Conservation (phyloP, 2,329 filamentous ascomycete genomes). For the Venturia carpophila region DNA sequence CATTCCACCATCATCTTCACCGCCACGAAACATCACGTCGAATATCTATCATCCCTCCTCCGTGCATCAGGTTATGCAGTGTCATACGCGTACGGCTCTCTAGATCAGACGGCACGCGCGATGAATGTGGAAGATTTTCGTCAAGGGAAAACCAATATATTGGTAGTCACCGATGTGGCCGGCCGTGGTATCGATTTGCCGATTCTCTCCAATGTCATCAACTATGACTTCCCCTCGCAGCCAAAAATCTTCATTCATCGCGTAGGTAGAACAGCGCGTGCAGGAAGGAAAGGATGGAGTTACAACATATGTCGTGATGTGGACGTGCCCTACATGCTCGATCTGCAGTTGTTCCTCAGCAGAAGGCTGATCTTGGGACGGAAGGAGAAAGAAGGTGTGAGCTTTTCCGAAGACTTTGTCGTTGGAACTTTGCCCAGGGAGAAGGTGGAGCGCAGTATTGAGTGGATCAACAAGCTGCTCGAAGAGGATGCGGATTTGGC, state of each 20-base stretch:
- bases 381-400: conserved; percentile 49
- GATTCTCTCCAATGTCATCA: conserved; percentile 91
- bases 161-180: conserved; percentile 94
- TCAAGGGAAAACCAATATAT: conserved; percentile 72
- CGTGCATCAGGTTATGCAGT: conserved; percentile 74
- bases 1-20: conserved; percentile 94
- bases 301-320: conserved; percentile 85
- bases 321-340: conserved; percentile 85
- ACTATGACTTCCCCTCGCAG: conserved; percentile 96
- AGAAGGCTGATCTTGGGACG: conserved; percentile 71
- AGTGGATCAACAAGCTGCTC: conserved; percentile 76
- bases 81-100: conserved; percentile 87
- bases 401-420: conserved; percentile 76
- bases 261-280: conserved; percentile 90
- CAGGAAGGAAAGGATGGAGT: conserved; percentile 85
- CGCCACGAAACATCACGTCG: conserved; percentile 94
- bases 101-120: conserved; percentile 89
- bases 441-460: conserved; percentile 64
- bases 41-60: conserved; percentile 82
- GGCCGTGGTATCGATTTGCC: conserved; percentile 97
- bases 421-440: conserved; percentile 69
- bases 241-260: conserved; percentile 96
- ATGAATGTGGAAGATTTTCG: conserved; percentile 89
- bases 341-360: conserved; percentile 91
- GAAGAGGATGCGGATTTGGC: conserved; percentile 67